These are phyloP conservation scores for Cystobasidiopsis lactophilus DNA, from an alignment of 768 basidiomycete species.

Conservation along the genomic window DNA sequence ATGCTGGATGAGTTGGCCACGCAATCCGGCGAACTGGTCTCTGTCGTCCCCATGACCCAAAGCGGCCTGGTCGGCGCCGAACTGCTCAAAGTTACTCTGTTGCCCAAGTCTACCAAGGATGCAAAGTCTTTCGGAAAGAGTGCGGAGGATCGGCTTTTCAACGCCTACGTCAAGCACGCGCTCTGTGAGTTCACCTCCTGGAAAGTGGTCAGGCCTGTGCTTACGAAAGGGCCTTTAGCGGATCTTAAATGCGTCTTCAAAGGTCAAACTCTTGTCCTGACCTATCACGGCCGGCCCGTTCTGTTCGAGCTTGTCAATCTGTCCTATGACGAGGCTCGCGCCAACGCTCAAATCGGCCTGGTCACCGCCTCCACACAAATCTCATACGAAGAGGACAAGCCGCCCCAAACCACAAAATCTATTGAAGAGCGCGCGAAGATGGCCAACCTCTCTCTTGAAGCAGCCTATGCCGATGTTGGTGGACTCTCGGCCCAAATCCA, in stretches of 20 bases:
- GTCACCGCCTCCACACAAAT: slow-evolving; percentile 4
- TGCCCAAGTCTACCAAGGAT: background rate
- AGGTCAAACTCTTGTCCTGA: slow-evolving; percentile 13
- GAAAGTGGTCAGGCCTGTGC: no score
- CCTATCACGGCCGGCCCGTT: slow-evolving; percentile 8
- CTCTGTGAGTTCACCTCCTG: slow-evolving; percentile 9
- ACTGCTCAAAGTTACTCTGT: background rate
- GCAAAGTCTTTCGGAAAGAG: background rate
- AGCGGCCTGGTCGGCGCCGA: background rate
- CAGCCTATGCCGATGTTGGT: slow-evolving; percentile 33
- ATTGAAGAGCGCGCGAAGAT: no score
- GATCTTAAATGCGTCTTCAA: slow-evolving; percentile 14
- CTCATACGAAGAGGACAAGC: background rate
- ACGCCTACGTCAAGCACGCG: slow-evolving; percentile 13
- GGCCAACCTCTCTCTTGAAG: no score
- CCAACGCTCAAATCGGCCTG: slow-evolving; percentile 8
- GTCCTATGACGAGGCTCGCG: background rate
- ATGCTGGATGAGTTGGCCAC: no score
- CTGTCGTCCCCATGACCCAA: background rate
- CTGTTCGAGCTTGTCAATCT: background rate
- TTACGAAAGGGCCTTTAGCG: background rate
- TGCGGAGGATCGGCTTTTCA: slow-evolving; percentile 13
- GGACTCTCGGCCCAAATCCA: slow-evolving; percentile 71
- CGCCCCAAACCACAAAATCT: no score
- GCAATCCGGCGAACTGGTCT: background rate